Percentiles rank a stretch among this genome's conserved stretches.
Evolutionary conservation across 2,329 filamentous ascomycete genomes (phyloP).

Genomic region (Truncatella angustata): DNA sequence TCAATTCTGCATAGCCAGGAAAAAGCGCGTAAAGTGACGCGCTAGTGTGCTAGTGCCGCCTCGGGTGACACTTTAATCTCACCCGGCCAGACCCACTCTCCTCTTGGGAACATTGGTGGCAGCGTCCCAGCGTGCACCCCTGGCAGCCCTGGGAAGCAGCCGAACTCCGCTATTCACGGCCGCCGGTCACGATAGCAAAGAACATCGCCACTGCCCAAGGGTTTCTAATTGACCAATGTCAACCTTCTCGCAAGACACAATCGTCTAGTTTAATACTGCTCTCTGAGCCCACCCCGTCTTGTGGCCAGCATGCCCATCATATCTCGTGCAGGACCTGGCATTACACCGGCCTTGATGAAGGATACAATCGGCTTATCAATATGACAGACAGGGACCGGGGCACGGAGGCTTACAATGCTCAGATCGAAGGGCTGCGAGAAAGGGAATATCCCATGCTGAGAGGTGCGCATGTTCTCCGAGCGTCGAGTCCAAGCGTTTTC

Average conservation of each 20-base stretch:
- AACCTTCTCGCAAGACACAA: background rate
- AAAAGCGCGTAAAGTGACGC: background rate
- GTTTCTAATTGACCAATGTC: background rate
- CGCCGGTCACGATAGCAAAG: background rate
- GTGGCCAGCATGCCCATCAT: background rate
- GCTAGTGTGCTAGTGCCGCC: background rate
- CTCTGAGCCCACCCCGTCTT: too few species aligned
- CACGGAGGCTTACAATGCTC: slow-evolving; percentile 49
- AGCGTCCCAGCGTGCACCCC: background rate
- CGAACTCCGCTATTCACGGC: background rate
- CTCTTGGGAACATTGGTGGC: too few species aligned
- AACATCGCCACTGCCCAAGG: background rate
- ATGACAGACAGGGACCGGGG: slow-evolving; percentile 25
- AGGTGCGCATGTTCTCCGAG: slow-evolving; percentile 40
- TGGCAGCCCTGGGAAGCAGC: background rate
- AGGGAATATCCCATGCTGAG: slow-evolving; percentile 69
- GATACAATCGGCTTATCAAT: slow-evolving; percentile 11
- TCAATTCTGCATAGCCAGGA: background rate
- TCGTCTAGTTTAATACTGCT: too few species aligned
- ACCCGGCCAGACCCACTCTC: too few species aligned
- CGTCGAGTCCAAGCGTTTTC: background rate
- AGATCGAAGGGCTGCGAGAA: slow-evolving; percentile 57
- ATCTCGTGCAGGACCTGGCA: background rate
- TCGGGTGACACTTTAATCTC: too few species aligned
- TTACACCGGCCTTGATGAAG: slow-evolving; percentile 15